Evolutionary conservation across 768 basidiomycete genomes (phyloP).

Genomic region (Psilocybe cyanescens): DNA sequence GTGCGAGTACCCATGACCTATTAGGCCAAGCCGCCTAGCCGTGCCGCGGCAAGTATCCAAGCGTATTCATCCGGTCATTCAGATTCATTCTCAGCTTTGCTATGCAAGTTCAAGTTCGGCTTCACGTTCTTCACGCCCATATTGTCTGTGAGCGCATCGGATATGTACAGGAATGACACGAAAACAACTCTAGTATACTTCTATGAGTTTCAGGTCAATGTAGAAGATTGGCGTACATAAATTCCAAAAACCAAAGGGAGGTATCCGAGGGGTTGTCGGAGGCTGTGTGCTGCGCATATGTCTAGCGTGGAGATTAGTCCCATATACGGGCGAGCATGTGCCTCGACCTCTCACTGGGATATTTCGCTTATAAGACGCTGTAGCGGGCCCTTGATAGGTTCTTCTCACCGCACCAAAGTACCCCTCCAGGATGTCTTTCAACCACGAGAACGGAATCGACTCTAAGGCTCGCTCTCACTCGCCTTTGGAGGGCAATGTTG

Average conservation of each 20-base stretch:
- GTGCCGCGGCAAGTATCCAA: not conserved
- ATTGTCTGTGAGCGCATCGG: no score
- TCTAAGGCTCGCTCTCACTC: slow-evolving; percentile 25
- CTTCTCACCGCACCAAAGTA: slow-evolving; percentile 7
- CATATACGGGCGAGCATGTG: slow-evolving; percentile 4
- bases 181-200: not conserved
- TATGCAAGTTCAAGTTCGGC: not conserved
- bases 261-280: not conserved
- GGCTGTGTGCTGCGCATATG: slow-evolving; percentile 5
- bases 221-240: not conserved
- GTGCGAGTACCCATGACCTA: not conserved
- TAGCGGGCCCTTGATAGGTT: not conserved
- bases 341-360: not conserved
- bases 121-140: no score
- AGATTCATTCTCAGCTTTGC: not conserved
- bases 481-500: slow-evolving; percentile 54
- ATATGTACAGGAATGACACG: not conserved
- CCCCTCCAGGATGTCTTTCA: slow-evolving; percentile 18
- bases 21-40: not conserved
- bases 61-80: no score
- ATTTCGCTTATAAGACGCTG: slow-evolving; percentile 16
- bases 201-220: slow-evolving; percentile 1
- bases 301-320: not conserved
- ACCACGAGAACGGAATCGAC: slow-evolving; percentile 19
- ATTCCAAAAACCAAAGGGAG: not conserved